Conservation (phyloP, 2,329 filamentous ascomycete genomes). For the Nothophaeocryptopus gaeumannii region DNA sequence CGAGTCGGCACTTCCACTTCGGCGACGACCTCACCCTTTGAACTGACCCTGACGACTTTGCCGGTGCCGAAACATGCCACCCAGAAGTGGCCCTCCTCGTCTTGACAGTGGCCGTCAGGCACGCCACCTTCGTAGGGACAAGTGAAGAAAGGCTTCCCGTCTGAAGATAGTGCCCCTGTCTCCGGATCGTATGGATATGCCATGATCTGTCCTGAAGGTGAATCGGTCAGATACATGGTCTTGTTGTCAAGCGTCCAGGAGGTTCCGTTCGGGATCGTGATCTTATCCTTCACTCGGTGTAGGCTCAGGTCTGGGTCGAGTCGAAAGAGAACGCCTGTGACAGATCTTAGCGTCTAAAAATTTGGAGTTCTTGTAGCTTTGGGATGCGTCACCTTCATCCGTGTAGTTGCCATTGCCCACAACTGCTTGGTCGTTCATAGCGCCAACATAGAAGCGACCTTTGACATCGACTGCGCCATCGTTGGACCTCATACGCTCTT, state of each 20-base stretch:
- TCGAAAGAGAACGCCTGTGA: slow-evolving; percentile 67
- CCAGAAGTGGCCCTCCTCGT: slow-evolving; percentile 84
- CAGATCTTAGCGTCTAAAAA: neutral
- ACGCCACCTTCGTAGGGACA: slow-evolving; percentile 61
- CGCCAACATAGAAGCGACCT: slow-evolving; percentile 80
- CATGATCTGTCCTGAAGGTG: slow-evolving; percentile 66
- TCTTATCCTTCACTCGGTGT: slow-evolving; percentile 53
- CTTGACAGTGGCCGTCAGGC: slow-evolving; percentile 82
- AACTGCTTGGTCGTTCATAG: slow-evolving; percentile 74
- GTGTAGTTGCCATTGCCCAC: slow-evolving; percentile 27
- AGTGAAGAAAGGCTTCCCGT: slow-evolving; percentile 70
- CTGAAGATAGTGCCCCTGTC: slow-evolving; percentile 63
- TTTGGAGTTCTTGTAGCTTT: neutral
- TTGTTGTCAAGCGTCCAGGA: slow-evolving; percentile 72
- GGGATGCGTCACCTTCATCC: slow-evolving; percentile 35
- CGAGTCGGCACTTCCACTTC: slow-evolving; percentile 73
- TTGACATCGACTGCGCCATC: slow-evolving; percentile 74
- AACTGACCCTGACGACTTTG: slow-evolving; percentile 71
- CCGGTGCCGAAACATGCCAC: slow-evolving; percentile 78
- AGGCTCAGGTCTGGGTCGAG: slow-evolving; percentile 63
- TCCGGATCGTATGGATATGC: slow-evolving; percentile 68
- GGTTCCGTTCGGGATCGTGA: slow-evolving; percentile 81
- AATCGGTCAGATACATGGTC: slow-evolving; percentile 82
- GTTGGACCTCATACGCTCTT: slow-evolving; percentile 62
- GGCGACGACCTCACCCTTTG: slow-evolving; percentile 67